Percentiles rank a stretch among this genome's conserved stretches.
These are phyloP conservation scores for Ambrosia trifida DNA, from an alignment of 129 eudicot genomes.

Conservation along the genomic window DNA sequence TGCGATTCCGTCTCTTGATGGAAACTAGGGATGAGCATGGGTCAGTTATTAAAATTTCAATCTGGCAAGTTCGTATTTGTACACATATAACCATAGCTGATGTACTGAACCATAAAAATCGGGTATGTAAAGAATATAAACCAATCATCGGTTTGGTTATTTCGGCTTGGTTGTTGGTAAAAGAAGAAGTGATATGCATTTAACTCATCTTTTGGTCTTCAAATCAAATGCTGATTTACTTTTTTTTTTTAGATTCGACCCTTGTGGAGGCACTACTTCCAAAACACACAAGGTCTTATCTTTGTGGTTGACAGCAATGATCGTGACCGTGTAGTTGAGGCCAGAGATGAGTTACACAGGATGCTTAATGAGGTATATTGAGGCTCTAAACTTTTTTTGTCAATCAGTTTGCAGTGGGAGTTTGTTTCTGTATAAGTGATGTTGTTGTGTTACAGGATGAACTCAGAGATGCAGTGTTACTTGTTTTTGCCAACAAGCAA, in stretches of 20 bases:
- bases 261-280: conserved; percentile 1
- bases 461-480: not conserved
- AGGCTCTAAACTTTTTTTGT: not conserved
- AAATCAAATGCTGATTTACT: not conserved
- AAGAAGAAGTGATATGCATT: too few relatives aligned
- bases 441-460: not conserved
- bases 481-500: conserved; percentile 9
- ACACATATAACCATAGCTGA: too few relatives aligned
- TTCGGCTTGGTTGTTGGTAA: too few relatives aligned
- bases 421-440: not conserved
- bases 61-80: too few relatives aligned
- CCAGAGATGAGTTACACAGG: not conserved
- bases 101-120: too few relatives aligned
- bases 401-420: not conserved
- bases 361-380: not conserved
- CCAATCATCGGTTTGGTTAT: too few relatives aligned
- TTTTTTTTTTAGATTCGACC: conserved; percentile 2
- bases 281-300: conserved; percentile 9
- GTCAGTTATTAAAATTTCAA: too few relatives aligned
- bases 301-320: conserved; percentile 7
- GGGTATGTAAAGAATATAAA: too few relatives aligned
- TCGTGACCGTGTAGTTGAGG: not conserved
- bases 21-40: too few relatives aligned
- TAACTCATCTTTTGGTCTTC: not conserved
- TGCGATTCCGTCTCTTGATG: too few relatives aligned